Conservation (phyloP, 164 flowering plant genomes). For the Dillenia suffruticosa region DNA sequence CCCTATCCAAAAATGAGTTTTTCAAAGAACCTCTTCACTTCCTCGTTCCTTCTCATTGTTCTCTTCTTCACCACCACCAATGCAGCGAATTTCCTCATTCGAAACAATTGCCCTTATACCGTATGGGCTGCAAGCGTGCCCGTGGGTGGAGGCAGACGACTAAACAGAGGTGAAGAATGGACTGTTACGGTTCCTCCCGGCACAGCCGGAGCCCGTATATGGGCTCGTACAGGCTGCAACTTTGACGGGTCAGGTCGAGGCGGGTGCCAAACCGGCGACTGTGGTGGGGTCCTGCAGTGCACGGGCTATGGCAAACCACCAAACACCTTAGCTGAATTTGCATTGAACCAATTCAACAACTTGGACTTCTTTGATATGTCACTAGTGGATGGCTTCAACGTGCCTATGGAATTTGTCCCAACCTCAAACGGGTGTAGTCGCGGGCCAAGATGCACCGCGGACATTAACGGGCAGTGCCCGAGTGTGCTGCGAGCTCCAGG, state of each 20-base stretch:
- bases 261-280: constrained; percentile 33
- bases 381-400: constrained; percentile 33
- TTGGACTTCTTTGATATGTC: constrained; percentile 34
- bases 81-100: constrained; percentile 16
- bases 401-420: constrained; percentile 28
- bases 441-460: constrained; percentile 13
- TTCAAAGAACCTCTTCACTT: too few species aligned
- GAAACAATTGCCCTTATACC: constrained; percentile 15
- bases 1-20: too few species aligned
- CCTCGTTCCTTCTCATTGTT: background rate
- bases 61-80: constrained; percentile 1
- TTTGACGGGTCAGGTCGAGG: constrained; percentile 30
- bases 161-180: constrained; percentile 21
- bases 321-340: constrained; percentile 35
- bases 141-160: constrained; percentile 22
- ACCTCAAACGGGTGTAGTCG: background rate
- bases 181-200: constrained; percentile 8
- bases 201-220: constrained; percentile 23
- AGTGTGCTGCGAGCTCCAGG: constrained; percentile 13
- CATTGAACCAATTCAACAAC: constrained; percentile 22
- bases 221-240: constrained; percentile 33
- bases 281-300: constrained; percentile 27
- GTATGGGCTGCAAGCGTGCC: constrained; percentile 24
- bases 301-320: constrained; percentile 26
- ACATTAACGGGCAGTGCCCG: constrained; percentile 24